Percentiles rank a stretch among this genome's conserved stretches.
These are phyloP conservation scores for Pyrenophora teres DNA, from an alignment of 2,329 filamentous ascomycete genomes.

Conservation along the genomic window DNA sequence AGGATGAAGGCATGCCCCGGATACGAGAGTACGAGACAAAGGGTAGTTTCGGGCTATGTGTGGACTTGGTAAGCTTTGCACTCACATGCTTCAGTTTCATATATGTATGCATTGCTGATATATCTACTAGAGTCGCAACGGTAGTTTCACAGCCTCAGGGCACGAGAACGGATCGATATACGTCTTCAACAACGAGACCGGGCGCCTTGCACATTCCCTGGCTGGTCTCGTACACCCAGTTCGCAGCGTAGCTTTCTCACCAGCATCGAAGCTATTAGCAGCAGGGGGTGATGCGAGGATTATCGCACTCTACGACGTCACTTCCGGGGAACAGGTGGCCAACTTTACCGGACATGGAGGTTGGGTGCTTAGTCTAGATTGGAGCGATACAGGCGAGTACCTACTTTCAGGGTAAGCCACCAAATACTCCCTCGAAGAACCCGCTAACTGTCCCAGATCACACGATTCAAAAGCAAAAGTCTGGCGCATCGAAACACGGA, in stretches of 20 bases:
- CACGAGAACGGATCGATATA: constrained; percentile 93
- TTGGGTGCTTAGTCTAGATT: constrained; percentile 91
- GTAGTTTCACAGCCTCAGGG: constrained; percentile 84
- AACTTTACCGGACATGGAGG: constrained; percentile 79
- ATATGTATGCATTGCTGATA: not conserved
- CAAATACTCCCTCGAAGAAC: too few relatives aligned
- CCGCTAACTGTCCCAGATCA: constrained; percentile 51
- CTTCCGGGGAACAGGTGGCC: constrained; percentile 88
- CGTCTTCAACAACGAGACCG: constrained; percentile 91
- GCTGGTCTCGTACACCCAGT: constrained; percentile 86
- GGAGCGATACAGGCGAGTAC: constrained; percentile 92
- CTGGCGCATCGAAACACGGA: constrained; percentile 83
- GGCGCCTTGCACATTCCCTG: constrained; percentile 82
- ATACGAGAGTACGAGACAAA: constrained; percentile 88
- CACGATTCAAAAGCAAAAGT: constrained; percentile 96
- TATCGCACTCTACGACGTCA: constrained; percentile 90
- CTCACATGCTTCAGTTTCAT: not conserved
- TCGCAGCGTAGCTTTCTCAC: constrained; percentile 84
- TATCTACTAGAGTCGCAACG: constrained; percentile 65
- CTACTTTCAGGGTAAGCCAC: constrained; percentile 72
- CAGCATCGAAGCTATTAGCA: constrained; percentile 79
- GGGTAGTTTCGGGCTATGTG: constrained; percentile 86
- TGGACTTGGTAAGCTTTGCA: constrained; percentile 67
- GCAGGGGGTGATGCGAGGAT: constrained; percentile 87
- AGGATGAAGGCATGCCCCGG: constrained; percentile 61